These are phyloP conservation scores for Corylus avellana DNA, from an alignment of 306 rosid genomes.

Conservation along the genomic window DNA sequence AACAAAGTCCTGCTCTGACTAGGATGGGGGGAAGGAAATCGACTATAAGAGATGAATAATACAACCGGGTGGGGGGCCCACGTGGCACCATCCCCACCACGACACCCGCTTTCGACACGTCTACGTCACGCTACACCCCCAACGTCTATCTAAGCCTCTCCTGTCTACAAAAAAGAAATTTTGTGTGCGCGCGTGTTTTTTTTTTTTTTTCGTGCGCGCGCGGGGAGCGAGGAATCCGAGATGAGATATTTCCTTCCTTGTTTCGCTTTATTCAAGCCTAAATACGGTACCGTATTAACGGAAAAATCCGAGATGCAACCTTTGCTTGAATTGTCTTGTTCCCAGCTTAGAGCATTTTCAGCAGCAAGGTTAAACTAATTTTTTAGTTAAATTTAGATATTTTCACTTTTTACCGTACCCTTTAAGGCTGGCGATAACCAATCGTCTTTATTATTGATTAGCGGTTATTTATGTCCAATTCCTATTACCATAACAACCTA, in stretches of 20 bases:
- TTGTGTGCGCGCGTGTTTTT: not conserved
- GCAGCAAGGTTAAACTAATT: too few species aligned
- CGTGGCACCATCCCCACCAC: constrained; percentile 34
- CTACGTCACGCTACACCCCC: constrained; percentile 22
- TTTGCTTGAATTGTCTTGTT: not conserved
- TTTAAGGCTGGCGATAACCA: too few species aligned
- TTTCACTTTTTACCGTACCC: too few species aligned
- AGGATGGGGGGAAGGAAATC: too few species aligned
- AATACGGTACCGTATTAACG: too few species aligned
- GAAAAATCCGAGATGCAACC: constrained; percentile 23
- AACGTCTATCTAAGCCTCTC: not conserved
- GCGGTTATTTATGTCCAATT: too few species aligned
- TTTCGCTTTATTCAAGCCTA: not conserved
- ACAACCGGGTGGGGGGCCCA: constrained; percentile 1
- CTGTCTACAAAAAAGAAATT: not conserved
- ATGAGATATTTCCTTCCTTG: constrained; percentile 12
- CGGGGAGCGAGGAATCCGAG: constrained; percentile 33
- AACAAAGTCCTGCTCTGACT: too few species aligned
- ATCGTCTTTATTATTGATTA: too few species aligned
- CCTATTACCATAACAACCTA: too few species aligned
- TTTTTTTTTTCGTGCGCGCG: not conserved
- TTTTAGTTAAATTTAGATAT: too few species aligned
- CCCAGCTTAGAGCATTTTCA: too few species aligned
- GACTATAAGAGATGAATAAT: too few species aligned
- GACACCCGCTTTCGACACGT: constrained; percentile 48